phyloP scores from a whole-genome alignment of 371 early-diverging fungal species.

The Mucor circinelloides region DNA sequence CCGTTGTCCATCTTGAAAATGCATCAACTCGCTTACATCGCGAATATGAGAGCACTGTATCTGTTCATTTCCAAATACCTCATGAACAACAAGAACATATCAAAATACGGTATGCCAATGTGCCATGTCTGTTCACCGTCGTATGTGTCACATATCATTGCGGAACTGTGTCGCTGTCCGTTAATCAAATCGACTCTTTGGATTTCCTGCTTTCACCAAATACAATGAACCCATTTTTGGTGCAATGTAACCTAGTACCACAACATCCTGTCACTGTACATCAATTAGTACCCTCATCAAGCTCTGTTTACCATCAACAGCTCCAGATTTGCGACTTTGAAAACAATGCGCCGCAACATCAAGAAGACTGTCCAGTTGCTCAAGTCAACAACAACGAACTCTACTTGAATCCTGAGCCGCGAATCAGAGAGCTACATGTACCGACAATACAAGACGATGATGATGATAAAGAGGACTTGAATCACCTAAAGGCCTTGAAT shows the following conservation, averaged over 20 bases:
- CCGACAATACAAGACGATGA: not conserved
- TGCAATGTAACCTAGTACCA: conserved; percentile 5
- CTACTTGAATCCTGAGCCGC: not conserved
- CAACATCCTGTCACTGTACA: conserved; percentile 7
- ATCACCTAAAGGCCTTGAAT: not conserved
- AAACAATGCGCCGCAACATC: not conserved
- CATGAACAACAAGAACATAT: not conserved
- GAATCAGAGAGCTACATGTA: not conserved
- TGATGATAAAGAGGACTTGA: not conserved
- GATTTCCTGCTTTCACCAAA: not conserved
- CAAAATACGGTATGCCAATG: not conserved
- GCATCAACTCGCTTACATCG: not conserved
- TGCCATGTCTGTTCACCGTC: conserved; percentile 3
- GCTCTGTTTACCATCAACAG: not conserved
- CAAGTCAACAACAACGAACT: not conserved
- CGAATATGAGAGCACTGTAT: not conserved
- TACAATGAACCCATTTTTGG: conserved; percentile 6
- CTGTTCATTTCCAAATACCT: conserved; percentile 2
- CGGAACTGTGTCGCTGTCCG: conserved; percentile 3
- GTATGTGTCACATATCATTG: conserved; percentile 10
- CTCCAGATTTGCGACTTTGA: not conserved
- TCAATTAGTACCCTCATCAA: not conserved
- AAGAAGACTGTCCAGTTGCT: not conserved
- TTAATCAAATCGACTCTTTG: conserved; percentile 6
- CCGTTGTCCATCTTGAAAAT: not conserved